phyloP scores from a whole-genome alignment of 2,329 filamentous ascomycete species.

The Myriangium duriaei region DNA sequence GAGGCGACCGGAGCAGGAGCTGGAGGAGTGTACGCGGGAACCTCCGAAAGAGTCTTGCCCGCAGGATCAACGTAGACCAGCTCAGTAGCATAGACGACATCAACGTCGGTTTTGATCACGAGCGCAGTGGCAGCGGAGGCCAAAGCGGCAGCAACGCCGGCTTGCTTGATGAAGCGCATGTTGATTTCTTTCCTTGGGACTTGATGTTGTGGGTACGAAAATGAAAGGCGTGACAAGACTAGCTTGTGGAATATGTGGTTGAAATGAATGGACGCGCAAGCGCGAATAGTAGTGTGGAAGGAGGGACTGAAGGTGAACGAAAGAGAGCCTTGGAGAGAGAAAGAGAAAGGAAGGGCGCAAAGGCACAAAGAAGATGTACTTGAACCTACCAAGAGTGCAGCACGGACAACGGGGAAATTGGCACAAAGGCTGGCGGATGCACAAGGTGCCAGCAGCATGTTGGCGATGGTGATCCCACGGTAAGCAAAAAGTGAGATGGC shows the following conservation, averaged over 20 bases:
- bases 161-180: neutral
- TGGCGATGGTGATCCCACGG: no score
- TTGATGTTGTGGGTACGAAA: no score
- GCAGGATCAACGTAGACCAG: neutral
- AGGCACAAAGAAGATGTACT: neutral
- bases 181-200: no score
- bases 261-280: neutral
- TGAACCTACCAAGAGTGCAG: neutral
- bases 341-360: neutral
- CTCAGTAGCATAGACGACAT: neutral
- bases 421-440: no score
- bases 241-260: neutral
- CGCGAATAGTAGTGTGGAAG: neutral
- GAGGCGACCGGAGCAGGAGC: no score
- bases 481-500: no score
- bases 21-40: neutral
- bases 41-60: neutral
- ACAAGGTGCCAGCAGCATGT: no score
- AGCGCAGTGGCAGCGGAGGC: neutral
- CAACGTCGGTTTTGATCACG: neutral
- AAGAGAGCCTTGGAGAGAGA: neutral
- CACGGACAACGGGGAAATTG: no score
- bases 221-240: neutral
- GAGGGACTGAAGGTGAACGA: neutral
- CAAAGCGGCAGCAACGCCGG: neutral